phyloP scores from a whole-genome alignment of 2,329 filamentous ascomycete species.

The Neospermospora avenae region DNA sequence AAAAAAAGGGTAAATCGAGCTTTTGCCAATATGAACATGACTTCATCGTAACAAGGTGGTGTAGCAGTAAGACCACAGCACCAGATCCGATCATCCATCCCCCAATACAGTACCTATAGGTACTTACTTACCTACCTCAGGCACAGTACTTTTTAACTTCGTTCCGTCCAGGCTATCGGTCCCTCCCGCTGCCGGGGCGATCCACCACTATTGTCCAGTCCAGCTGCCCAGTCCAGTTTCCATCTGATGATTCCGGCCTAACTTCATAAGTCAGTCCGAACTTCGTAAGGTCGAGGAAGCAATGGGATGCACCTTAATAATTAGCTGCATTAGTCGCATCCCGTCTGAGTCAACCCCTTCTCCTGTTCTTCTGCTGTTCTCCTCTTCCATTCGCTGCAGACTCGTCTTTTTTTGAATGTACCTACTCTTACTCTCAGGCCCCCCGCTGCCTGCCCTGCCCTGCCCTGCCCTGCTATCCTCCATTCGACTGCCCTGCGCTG shows the following conservation, averaged over 20 bases:
- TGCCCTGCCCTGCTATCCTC: not conserved
- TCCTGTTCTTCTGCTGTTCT: not conserved
- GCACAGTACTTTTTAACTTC: too few species aligned
- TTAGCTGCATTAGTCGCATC: not conserved
- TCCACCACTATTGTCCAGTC: not conserved
- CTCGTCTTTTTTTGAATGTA: not conserved
- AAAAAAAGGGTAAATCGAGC: not conserved
- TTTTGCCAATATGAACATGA: not conserved
- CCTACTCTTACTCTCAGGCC: not conserved
- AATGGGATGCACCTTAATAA: not conserved
- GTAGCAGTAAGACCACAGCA: not conserved
- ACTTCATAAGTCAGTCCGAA: not conserved
- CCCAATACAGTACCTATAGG: not conserved
- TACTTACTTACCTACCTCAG: too few species aligned
- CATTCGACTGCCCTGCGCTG: constrained; percentile 1
- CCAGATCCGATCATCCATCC: too few species aligned
- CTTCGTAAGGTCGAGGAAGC: not conserved
- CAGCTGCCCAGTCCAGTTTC: not conserved
- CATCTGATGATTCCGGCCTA: not conserved
- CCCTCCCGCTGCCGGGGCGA: not conserved
- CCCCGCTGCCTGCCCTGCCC: not conserved
- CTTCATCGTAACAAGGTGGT: not conserved
- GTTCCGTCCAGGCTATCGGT: not conserved
- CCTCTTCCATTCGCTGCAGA: not conserved
- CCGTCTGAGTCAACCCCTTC: not conserved